Percentiles rank a stretch among this genome's conserved stretches.
Evolutionary conservation across 331 rosid species (phyloP).

Genomic region (Quercus phellos): DNA sequence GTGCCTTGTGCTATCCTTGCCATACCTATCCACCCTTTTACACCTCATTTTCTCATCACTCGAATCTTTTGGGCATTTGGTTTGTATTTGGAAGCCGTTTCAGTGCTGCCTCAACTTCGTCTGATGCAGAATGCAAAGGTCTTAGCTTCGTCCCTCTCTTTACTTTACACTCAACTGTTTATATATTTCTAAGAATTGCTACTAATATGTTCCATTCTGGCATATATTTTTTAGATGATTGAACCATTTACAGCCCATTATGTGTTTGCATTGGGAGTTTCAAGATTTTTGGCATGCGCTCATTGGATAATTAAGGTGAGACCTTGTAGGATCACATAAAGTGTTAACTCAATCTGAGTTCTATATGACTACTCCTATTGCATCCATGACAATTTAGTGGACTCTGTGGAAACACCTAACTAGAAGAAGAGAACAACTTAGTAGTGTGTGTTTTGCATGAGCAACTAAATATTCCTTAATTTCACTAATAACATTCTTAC

Average conservation of each 20-base stretch:
- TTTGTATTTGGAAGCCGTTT: constrained; percentile 55
- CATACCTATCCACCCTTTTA: constrained; percentile 35
- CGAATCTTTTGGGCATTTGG: constrained; percentile 57
- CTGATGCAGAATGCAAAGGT: constrained; percentile 82
- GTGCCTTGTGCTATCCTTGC: constrained; percentile 52
- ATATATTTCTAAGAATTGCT: neutral
- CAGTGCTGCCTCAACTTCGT: constrained; percentile 73
- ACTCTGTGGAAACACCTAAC: too few species aligned
- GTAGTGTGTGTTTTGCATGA: too few species aligned
- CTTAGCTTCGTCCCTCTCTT: neutral
- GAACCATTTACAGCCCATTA: constrained; percentile 80
- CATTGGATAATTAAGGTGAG: constrained; percentile 72
- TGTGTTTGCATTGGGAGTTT: constrained; percentile 76
- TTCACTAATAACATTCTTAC: too few species aligned
- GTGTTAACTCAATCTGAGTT: neutral
- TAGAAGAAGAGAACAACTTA: too few species aligned
- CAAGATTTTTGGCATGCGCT: constrained; percentile 69
- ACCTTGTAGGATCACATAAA: neutral
- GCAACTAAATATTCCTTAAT: too few species aligned
- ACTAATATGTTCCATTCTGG: neutral
- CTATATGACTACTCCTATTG: neutral
- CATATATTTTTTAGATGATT: constrained; percentile 42
- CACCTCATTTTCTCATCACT: neutral
- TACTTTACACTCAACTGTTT: neutral
- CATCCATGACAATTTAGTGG: neutral